A percentile compares a stretch with the other conserved stretches of the same genome.
Conservation (phyloP, 148 eudicot genomes). For the Rhododendron vialii region DNA sequence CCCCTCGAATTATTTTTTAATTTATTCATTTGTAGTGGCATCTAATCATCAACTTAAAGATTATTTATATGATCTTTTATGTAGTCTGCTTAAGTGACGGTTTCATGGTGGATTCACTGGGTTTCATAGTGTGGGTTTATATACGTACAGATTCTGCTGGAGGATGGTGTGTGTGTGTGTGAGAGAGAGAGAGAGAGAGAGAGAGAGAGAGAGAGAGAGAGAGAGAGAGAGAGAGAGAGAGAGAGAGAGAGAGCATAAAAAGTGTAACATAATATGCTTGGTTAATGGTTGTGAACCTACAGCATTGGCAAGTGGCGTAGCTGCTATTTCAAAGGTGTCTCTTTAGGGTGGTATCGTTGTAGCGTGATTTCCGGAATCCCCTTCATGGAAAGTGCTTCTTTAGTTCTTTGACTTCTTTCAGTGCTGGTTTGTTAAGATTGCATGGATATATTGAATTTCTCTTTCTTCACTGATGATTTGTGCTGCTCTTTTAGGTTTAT, state of each 20-base stretch:
- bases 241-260: no score
- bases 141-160: neutral
- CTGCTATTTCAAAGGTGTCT: neutral
- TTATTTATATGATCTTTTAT: neutral
- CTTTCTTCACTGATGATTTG: neutral
- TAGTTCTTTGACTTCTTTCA: neutral
- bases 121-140: neutral
- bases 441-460: neutral
- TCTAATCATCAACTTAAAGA: neutral
- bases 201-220: no score
- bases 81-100: neutral
- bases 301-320: neutral
- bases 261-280: neutral
- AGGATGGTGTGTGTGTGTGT: no score
- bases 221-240: no score
- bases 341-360: neutral
- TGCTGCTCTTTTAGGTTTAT: slow-evolving; percentile 2
- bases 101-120: neutral
- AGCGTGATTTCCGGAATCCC: neutral
- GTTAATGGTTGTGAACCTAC: neutral
- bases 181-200: no score
- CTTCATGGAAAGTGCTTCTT: neutral
- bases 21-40: neutral
- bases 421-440: no score
- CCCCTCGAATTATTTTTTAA: neutral